Evolutionary conservation across 371 early-diverging fungal genomes (phyloP).

Genomic region (Mortierella sp.): DNA sequence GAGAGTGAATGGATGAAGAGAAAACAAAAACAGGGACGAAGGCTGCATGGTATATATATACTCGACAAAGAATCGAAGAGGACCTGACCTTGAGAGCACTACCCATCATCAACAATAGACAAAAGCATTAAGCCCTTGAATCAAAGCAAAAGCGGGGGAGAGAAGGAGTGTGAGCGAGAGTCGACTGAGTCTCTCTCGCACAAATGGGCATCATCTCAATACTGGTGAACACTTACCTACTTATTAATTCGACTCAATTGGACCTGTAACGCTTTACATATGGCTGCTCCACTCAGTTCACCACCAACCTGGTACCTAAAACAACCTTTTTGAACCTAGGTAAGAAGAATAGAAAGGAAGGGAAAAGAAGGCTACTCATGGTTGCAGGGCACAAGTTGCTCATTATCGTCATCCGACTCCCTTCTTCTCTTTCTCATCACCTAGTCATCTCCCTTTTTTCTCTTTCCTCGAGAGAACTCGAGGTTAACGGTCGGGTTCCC

Average conservation of each 20-base stretch:
- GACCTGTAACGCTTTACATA: neutral
- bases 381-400: neutral
- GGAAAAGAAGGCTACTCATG: neutral
- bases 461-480: neutral
- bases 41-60: neutral
- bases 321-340: neutral
- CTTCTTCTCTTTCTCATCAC: neutral
- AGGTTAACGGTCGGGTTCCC: neutral
- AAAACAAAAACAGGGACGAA: neutral
- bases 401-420: neutral
- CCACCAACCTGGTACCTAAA: neutral
- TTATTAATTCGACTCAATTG: neutral
- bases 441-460: neutral
- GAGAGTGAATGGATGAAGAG: neutral
- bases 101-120: neutral
- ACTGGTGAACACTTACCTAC: neutral
- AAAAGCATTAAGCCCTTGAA: neutral
- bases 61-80: neutral
- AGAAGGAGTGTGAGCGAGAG: constrained; percentile 4
- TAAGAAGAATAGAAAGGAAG: neutral
- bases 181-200: neutral
- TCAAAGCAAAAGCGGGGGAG: neutral
- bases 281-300: neutral
- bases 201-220: neutral
- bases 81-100: neutral